These are phyloP conservation scores for Parietaria judaica DNA, from an alignment of 306 rosid genomes.

Conservation along the genomic window DNA sequence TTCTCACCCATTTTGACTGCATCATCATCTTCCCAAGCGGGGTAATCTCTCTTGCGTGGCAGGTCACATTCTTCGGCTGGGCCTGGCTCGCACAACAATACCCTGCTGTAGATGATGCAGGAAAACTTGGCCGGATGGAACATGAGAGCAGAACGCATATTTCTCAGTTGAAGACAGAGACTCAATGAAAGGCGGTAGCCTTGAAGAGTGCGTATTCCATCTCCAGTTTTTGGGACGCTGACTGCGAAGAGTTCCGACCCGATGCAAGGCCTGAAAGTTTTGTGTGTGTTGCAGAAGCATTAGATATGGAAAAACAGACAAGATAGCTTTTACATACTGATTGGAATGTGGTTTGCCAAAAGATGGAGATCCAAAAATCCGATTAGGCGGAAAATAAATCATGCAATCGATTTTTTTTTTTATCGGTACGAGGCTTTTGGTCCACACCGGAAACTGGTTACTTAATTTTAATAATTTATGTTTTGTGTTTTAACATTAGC, in stretches of 20 bases:
- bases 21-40: slow-evolving; percentile 41
- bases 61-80: slow-evolving; percentile 7
- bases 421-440: no score
- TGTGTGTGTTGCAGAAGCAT: neutral
- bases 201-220: slow-evolving; percentile 18
- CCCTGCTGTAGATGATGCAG: slow-evolving; percentile 41
- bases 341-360: no score
- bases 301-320: neutral
- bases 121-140: slow-evolving; percentile 25
- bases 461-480: no score
- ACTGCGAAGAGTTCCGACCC: slow-evolving; percentile 44
- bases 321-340: no score
- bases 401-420: no score
- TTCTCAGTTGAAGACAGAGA: slow-evolving; percentile 52
- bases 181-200: slow-evolving; percentile 44
- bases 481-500: no score
- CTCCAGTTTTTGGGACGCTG: slow-evolving; percentile 19
- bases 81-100: slow-evolving; percentile 19
- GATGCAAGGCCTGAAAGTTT: slow-evolving; percentile 39
- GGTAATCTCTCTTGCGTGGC: slow-evolving; percentile 8
- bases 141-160: slow-evolving; percentile 21
- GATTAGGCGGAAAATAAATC: no score
- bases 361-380: no score
- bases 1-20: slow-evolving; percentile 34
- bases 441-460: no score